Evolutionary conservation across 768 basidiomycete species (phyloP).

Genomic region (Pleurotus djamor): DNA sequence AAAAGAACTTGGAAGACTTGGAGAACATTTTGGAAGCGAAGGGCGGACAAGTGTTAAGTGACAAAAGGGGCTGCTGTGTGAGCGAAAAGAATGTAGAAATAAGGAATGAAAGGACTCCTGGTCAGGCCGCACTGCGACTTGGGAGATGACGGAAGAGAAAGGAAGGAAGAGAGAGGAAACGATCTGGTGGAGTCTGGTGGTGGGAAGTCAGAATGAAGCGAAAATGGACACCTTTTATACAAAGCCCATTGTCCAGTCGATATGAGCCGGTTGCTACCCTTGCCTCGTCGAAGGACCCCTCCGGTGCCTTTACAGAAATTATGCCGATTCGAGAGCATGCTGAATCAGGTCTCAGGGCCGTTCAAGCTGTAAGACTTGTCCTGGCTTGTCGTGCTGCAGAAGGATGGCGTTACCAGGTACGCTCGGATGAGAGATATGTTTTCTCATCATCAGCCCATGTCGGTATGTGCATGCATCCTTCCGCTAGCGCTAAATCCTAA

Average conservation of each 20-base stretch:
- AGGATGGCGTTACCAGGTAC: not conserved
- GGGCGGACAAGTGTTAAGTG: not conserved
- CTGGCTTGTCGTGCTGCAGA: not conserved
- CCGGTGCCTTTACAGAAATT: not conserved
- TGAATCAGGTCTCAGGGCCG: not conserved
- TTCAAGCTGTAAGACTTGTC: not conserved
- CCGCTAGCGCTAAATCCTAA: too few relatives aligned
- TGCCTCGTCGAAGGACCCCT: not conserved
- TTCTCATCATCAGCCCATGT: too few relatives aligned
- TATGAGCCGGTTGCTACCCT: not conserved
- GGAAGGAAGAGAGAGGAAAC: not conserved
- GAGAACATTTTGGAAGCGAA: conserved; percentile 19
- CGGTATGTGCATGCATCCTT: too few relatives aligned
- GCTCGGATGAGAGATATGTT: too few relatives aligned
- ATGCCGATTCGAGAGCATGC: not conserved
- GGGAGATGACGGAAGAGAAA: not conserved
- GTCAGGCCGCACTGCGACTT: conserved; percentile 6
- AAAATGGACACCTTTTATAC: not conserved
- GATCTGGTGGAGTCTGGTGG: not conserved
- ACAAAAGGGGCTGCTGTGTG: conserved; percentile 9
- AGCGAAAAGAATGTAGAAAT: conserved; percentile 5
- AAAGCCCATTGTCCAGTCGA: not conserved
- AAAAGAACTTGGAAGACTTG: conserved; percentile 13
- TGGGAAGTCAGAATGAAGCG: not conserved
- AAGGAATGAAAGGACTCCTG: conserved; percentile 6